phyloP scores from a whole-genome alignment of 2,329 filamentous ascomycete species.

The Massarina eburnea region DNA sequence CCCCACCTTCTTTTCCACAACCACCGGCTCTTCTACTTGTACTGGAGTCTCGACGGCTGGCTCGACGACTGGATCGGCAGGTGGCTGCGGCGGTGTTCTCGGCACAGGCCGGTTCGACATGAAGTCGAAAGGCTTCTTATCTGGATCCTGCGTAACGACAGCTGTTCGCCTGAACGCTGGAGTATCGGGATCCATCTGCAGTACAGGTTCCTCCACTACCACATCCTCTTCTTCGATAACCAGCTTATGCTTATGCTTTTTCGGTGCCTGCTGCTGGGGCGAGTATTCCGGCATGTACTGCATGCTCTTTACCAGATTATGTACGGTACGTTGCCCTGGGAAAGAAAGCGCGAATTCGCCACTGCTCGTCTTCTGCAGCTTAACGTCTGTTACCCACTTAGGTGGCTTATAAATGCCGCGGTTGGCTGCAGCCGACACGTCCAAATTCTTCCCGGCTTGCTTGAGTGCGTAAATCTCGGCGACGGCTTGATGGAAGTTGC shows the following conservation, averaged over 20 bases:
- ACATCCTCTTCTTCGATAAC: slow-evolving; percentile 22
- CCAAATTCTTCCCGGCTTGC: slow-evolving; percentile 28
- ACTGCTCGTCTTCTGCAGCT: slow-evolving; percentile 19
- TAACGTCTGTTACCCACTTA: slow-evolving; percentile 31
- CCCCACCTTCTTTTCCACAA: slow-evolving; percentile 1
- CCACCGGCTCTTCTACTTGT: slow-evolving; percentile 24
- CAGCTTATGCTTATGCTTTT: slow-evolving; percentile 20
- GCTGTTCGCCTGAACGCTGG: slow-evolving; percentile 27
- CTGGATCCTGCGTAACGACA: slow-evolving; percentile 28
- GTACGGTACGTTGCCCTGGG: slow-evolving; percentile 19
- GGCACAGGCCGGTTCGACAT: slow-evolving; percentile 40
- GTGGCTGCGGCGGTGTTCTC: slow-evolving; percentile 15
- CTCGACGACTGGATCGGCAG: slow-evolving; percentile 1
- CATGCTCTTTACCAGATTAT: slow-evolving; percentile 27
- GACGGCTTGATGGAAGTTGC: slow-evolving; percentile 56
- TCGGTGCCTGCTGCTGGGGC: not conserved
- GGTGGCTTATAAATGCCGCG: slow-evolving; percentile 31
- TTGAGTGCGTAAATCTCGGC: slow-evolving; percentile 57
- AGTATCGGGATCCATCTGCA: slow-evolving; percentile 30
- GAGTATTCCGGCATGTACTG: slow-evolving; percentile 19
- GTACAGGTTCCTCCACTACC: slow-evolving; percentile 8
- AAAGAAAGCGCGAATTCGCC: slow-evolving; percentile 26
- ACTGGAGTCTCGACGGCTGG: slow-evolving; percentile 42
- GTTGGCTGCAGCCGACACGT: slow-evolving; percentile 28
- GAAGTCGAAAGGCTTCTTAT: slow-evolving; percentile 39